phyloP scores from a whole-genome alignment of 345 rosid species.

The Acer campestre region DNA sequence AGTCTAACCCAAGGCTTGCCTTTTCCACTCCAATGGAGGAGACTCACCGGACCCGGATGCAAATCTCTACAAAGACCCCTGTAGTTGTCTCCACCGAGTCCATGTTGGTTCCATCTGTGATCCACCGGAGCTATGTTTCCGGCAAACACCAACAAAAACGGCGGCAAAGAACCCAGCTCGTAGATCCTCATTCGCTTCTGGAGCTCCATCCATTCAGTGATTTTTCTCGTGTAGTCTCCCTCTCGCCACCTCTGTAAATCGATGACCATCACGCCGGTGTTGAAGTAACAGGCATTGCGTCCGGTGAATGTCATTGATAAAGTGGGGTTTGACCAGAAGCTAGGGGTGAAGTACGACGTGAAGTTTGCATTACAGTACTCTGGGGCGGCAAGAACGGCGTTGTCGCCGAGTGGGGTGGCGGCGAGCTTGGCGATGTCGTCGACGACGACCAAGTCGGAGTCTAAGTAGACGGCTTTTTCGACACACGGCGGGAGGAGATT shows the following conservation, averaged over 20 bases:
- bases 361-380: conserved; percentile 84
- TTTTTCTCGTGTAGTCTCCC: conserved; percentile 67
- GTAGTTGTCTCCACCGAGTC: conserved; percentile 67
- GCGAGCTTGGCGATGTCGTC: conserved; percentile 75
- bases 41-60: conserved; percentile 71
- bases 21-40: conserved; percentile 76
- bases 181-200: conserved; percentile 84
- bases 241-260: conserved; percentile 65
- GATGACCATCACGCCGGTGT: conserved; percentile 93
- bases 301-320: conserved; percentile 64
- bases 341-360: conserved; percentile 77
- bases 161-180: conserved; percentile 81
- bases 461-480: conserved; percentile 67
- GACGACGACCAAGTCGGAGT: conserved; percentile 81
- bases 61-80: conserved; percentile 53
- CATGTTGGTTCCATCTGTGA: conserved; percentile 91
- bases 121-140: conserved; percentile 76
- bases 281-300: conserved; percentile 74
- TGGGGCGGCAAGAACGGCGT: conserved; percentile 69
- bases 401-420: conserved; percentile 45
- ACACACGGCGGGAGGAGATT: conserved; percentile 60
- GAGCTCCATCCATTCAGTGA: conserved; percentile 94
- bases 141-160: conserved; percentile 78
- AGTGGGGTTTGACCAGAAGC: conserved; percentile 82
- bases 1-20: conserved; percentile 73